Base-by-base conservation (phyloP, 2,329 filamentous ascomycete genomes). In the Trichothecium sympodiale region DNA sequence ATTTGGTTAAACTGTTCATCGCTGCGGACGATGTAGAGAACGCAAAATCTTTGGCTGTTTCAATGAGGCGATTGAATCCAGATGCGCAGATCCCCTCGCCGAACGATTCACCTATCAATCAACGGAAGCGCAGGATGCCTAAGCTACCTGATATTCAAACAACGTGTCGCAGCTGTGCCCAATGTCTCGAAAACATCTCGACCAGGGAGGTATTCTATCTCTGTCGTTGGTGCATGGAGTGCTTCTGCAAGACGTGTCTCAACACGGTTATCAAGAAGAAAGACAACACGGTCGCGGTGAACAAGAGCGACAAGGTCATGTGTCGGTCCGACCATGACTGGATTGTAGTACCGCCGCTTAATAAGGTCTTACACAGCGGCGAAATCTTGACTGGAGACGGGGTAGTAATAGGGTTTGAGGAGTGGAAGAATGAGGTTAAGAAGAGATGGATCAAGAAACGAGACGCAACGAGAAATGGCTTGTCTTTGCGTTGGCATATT, bases 191-290 rank as follows among this genome's bases (percentile, higher is more conserved):
- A 26, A 52, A 53, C 3, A 54, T 63, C 18, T 40, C 38, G 1
- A 42, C 46, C 2, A 44, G 46, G 3, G 54, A 56, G 2, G 49
- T 52, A 16, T 57, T 60, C 26, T 48, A 43, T 10, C 47, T 64
- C 32, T 64, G 61, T 38, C 46, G 48, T 37, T 51, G 50, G 34
- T 64, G 60, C 39, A 51, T 64, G 43, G 59, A 62, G 40, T 50
- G 50, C 30, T 61, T 56, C 36, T 63, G 61, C 36, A 33, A 46
- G n/a, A 39, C 42, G 10, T 64, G 61, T 25, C 37, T 60, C 17
- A 40, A 51, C 8, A 43, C 31, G 6, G 33, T 53, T 4, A 56
- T 59, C 31, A 49, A 49, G 40, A 41, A 43, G 2, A 46, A 48
- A 3, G 49, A 47, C 0, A 58, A 58, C 36, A 50, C 48, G 34